phyloP scores from a whole-genome alignment of 2,329 filamentous ascomycete species.

The Zasmidium angulare region DNA sequence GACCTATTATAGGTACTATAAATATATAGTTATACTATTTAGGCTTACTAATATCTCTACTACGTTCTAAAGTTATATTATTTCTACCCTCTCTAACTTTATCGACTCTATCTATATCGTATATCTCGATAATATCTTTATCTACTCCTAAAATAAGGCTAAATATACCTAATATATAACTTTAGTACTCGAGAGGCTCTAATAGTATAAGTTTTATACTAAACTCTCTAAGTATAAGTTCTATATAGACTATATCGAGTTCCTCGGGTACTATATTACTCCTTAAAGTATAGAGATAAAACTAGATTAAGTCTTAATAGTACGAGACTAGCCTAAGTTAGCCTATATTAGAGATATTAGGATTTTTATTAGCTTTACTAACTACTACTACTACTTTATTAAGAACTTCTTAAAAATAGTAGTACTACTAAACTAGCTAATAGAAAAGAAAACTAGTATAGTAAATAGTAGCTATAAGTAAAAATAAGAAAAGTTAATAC shows the following conservation, averaged over 20 bases:
- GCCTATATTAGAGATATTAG: no score
- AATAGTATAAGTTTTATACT: slow-evolving; percentile 8
- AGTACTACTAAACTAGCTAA: no score
- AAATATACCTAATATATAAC: slow-evolving; percentile 29
- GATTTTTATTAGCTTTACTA: no score
- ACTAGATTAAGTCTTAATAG: no score
- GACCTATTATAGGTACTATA: slow-evolving; percentile 25
- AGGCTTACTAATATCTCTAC: slow-evolving; percentile 22
- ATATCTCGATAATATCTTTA: slow-evolving; percentile 31
- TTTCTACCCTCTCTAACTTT: slow-evolving; percentile 16
- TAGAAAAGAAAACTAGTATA: no score
- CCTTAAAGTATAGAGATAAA: no score
- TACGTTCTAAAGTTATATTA: slow-evolving; percentile 32
- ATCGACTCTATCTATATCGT: slow-evolving; percentile 18
- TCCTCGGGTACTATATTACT: slow-evolving; percentile 16
- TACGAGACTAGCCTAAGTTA: no score
- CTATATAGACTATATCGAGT: slow-evolving; percentile 13
- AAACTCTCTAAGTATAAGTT: slow-evolving; percentile 17
- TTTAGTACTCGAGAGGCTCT: slow-evolving; percentile 28
- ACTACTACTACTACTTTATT: no score
- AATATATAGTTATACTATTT: slow-evolving; percentile 31
- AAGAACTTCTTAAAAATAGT: no score
- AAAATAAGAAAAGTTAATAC: no score
- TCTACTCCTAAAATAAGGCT: slow-evolving; percentile 31
- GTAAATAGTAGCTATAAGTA: no score